Conservation (phyloP, 1,284 basidiomycete genomes). For the Trametes versicolor region DNA sequence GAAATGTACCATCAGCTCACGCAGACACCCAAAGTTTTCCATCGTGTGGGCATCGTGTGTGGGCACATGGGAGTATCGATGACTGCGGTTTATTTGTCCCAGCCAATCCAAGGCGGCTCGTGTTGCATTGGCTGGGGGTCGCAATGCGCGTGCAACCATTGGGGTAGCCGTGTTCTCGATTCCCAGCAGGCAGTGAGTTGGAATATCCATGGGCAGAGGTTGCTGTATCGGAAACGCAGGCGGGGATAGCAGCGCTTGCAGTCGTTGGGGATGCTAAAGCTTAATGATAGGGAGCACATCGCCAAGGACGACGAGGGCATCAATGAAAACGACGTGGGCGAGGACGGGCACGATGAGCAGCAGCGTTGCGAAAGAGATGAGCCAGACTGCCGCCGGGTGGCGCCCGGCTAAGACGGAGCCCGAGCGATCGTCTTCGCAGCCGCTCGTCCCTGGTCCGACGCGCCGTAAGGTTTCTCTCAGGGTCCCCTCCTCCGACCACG, state of each 20-base stretch:
- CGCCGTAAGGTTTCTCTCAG: not conserved
- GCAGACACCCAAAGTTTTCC: not conserved
- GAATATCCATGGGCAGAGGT: not conserved
- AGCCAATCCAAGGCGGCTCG: not conserved
- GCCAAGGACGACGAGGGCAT: too few species aligned
- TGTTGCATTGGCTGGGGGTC: not conserved
- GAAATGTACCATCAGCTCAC: not conserved
- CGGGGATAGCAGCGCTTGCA: not conserved
- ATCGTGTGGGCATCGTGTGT: not conserved
- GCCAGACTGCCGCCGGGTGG: not conserved
- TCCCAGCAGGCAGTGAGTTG: not conserved
- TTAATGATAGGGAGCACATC: too few species aligned
- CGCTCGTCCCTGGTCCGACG: not conserved
- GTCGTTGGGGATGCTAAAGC: too few species aligned
- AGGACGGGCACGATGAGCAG: too few species aligned
- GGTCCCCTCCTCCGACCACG: not conserved
- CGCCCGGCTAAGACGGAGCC: too few species aligned
- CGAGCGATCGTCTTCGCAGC: conserved; percentile 1
- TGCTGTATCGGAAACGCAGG: not conserved
- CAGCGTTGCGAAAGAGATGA: not conserved
- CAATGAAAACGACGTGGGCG: too few species aligned
- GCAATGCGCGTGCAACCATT: not conserved
- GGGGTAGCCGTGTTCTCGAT: not conserved
- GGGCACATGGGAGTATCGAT: not conserved
- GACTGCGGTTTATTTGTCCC: not conserved